Conservation (phyloP, 352 stramenopile genomes). For the Ochromonadaceae sp. region DNA sequence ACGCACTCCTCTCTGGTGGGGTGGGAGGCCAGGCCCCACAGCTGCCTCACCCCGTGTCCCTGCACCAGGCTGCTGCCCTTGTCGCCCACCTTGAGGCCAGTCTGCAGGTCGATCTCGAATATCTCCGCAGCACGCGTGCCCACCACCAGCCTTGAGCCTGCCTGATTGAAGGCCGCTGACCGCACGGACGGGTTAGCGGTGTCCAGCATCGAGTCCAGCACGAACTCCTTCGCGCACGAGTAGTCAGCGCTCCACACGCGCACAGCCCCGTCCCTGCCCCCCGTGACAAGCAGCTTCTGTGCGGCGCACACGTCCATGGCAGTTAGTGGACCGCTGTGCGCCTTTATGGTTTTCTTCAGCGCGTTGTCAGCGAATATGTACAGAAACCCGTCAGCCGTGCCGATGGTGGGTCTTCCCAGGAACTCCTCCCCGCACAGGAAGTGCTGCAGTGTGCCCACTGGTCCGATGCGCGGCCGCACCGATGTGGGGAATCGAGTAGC, state of each 20-base stretch:
- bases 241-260: conserved; percentile 27
- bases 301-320: conserved; percentile 16
- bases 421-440: too few relatives aligned
- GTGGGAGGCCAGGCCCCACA: conserved; percentile 64
- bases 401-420: too few relatives aligned
- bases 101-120: conserved; percentile 38
- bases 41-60: conserved; percentile 28
- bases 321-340: conserved; percentile 27
- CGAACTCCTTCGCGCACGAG: conserved; percentile 21
- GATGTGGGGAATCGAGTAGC: too few relatives aligned
- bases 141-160: conserved; percentile 19
- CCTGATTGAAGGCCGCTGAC: conserved; percentile 9
- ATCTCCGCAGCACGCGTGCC: conserved; percentile 29
- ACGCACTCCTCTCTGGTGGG: conserved; percentile 51
- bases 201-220: conserved; percentile 27
- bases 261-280: conserved; percentile 34
- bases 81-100: conserved; percentile 25
- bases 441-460: too few relatives aligned
- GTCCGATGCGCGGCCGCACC: too few relatives aligned
- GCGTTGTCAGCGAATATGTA: conserved; percentile 34
- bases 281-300: conserved; percentile 25
- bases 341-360: conserved; percentile 29
- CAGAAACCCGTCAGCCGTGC: conserved; percentile 34
- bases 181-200: conserved; percentile 8
- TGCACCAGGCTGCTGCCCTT: conserved; percentile 2